Conservation (phyloP, 1,284 basidiomycete species). For the Ustilago sp. region DNA sequence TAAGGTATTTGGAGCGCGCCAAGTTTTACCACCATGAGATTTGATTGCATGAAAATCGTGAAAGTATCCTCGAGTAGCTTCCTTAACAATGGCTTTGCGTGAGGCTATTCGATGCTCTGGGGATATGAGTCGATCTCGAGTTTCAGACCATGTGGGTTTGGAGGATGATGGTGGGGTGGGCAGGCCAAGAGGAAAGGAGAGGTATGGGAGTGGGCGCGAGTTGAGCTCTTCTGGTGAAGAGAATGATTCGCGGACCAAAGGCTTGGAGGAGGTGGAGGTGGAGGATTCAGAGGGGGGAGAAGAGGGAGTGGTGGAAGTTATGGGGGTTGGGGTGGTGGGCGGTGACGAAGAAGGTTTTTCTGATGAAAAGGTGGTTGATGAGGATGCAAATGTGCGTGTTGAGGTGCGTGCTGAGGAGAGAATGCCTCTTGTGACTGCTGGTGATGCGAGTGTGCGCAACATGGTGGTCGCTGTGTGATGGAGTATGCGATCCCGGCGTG, state of each 20-base stretch:
- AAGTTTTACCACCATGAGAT: conserved; percentile 90
- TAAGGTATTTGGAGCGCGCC: conserved; percentile 88
- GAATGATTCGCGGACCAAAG: conserved; percentile 30
- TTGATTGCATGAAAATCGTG: conserved; percentile 86
- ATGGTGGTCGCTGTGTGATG: background rate
- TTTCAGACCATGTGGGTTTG: conserved; percentile 77
- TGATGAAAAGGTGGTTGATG: background rate
- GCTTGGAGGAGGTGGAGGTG: conserved; percentile 12
- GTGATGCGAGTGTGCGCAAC: conserved; percentile 7
- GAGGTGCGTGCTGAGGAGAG: background rate
- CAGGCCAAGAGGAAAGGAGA: conserved; percentile 82
- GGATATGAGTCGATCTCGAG: conserved; percentile 79
- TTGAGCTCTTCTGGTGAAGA: conserved; percentile 44
- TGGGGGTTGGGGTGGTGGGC: background rate
- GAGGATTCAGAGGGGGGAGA: background rate
- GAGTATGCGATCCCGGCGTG: background rate
- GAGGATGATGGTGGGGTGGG: conserved; percentile 73
- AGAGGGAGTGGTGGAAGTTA: background rate
- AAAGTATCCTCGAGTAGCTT: conserved; percentile 89
- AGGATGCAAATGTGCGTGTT: conserved; percentile 5
- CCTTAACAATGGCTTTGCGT: conserved; percentile 74
- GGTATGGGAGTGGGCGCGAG: conserved; percentile 72
- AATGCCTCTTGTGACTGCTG: background rate
- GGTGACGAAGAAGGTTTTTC: background rate
- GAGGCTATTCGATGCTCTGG: conserved; percentile 61